Evolutionary conservation across 768 basidiomycete genomes (phyloP).

Genomic region (Mycena capillaripes): DNA sequence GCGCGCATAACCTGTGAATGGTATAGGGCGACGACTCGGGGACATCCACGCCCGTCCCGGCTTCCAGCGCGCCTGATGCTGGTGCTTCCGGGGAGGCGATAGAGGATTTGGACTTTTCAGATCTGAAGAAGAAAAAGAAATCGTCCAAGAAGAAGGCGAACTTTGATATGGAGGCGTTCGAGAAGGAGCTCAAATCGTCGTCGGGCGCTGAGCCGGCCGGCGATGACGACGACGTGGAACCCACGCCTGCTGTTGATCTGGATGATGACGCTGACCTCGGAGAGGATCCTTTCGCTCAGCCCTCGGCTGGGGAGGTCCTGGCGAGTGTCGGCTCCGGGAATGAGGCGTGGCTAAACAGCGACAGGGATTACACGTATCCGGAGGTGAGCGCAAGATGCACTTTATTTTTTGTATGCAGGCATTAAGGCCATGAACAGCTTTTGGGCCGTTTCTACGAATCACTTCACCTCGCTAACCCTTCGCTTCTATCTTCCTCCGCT

Average conservation of each 20-base stretch:
- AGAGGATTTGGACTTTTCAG: slow-evolving; percentile 94
- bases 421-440: slow-evolving; percentile 66
- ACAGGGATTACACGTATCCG: slow-evolving; percentile 96
- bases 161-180: slow-evolving; percentile 93
- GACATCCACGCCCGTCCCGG: slow-evolving; percentile 70
- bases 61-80: slow-evolving; percentile 46
- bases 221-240: slow-evolving; percentile 68
- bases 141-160: slow-evolving; percentile 88
- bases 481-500: slow-evolving; percentile 82
- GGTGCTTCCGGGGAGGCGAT: slow-evolving; percentile 62
- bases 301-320: slow-evolving; percentile 60
- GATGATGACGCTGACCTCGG: slow-evolving; percentile 89
- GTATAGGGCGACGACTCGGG: slow-evolving; percentile 76
- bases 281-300: slow-evolving; percentile 86
- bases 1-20: slow-evolving; percentile 5
- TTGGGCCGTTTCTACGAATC: slow-evolving; percentile 93
- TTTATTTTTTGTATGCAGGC: not conserved
- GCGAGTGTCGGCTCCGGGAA: slow-evolving; percentile 79
- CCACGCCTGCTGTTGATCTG: slow-evolving; percentile 74
- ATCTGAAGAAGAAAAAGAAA: slow-evolving; percentile 98
- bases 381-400: slow-evolving; percentile 69
- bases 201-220: slow-evolving; percentile 69
- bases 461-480: slow-evolving; percentile 94
- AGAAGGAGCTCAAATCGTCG: slow-evolving; percentile 87
- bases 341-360: slow-evolving; percentile 92